phyloP scores from a whole-genome alignment of 148 eudicot species.

The Rhododendron griersonianum region DNA sequence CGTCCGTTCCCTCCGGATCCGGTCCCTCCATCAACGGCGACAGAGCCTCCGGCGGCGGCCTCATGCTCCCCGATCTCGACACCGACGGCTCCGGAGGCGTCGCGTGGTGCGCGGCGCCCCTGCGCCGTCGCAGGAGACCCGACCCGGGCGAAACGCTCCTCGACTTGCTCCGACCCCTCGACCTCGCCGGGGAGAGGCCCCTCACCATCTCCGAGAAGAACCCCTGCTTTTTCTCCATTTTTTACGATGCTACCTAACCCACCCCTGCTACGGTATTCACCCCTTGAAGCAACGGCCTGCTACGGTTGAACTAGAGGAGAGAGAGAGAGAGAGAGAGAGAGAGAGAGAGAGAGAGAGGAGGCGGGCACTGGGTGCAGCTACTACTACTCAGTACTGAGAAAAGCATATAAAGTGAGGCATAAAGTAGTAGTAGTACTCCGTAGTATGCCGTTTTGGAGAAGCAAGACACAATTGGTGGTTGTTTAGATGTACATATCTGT shows the following conservation, averaged over 20 bases:
- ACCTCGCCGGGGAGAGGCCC: conserved; percentile 40
- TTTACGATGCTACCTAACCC: not conserved
- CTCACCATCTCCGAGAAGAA: conserved; percentile 42
- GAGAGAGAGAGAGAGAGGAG: not conserved
- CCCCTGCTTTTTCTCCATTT: conserved; percentile 42
- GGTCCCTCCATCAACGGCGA: conserved; percentile 51
- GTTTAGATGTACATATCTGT: not conserved
- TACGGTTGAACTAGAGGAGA: not conserved
- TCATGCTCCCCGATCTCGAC: conserved; percentile 33
- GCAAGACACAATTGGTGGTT: conserved; percentile 11
- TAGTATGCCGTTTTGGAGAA: conserved; percentile 15
- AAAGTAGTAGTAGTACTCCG: not conserved
- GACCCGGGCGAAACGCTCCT: conserved; percentile 31
- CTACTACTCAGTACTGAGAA: not conserved
- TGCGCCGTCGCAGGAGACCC: conserved; percentile 30
- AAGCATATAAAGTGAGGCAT: not conserved
- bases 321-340: not conserved
- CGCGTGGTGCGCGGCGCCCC: not conserved
- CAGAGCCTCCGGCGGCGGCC: conserved; percentile 33
- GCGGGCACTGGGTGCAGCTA: not conserved
- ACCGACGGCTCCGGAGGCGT: conserved; percentile 19
- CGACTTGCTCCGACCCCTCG: conserved; percentile 18
- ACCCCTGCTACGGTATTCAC: not conserved
- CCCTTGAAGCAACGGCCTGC: not conserved
- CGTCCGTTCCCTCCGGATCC: conserved; percentile 29